Conservation (phyloP, 768 basidiomycete species). For the Termitomyces sp. region DNA sequence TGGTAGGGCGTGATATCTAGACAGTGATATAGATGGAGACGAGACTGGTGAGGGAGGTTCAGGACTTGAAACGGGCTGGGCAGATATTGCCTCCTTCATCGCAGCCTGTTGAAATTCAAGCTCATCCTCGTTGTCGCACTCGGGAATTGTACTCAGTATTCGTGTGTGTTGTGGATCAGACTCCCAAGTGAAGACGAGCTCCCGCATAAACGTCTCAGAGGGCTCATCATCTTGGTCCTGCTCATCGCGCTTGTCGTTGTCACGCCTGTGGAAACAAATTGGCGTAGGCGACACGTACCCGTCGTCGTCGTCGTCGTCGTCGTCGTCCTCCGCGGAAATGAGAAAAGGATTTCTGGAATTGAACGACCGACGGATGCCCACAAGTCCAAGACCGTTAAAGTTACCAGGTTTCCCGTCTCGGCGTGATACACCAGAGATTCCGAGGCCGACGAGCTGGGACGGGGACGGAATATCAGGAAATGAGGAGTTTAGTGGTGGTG, state of each 20-base stretch:
- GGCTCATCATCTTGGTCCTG: background rate
- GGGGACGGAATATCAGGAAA: background rate
- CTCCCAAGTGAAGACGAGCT: constrained; percentile 12
- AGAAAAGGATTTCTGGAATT: background rate
- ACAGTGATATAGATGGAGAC: background rate
- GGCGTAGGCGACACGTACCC: constrained; percentile 10
- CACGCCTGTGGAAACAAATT: background rate
- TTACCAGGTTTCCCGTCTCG: constrained; percentile 7
- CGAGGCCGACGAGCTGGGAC: constrained; percentile 8
- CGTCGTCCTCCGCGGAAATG: background rate
- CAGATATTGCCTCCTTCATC: background rate
- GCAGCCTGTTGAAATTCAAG: background rate
- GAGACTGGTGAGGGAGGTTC: background rate
- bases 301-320: constrained; percentile 8
- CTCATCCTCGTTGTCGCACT: constrained; percentile 11
- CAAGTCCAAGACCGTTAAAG: constrained; percentile 13
- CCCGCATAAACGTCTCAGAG: constrained; percentile 10
- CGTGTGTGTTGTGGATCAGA: constrained; percentile 3
- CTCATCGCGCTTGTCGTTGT: background rate
- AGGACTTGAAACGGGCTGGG: background rate
- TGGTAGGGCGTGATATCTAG: background rate
- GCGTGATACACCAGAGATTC: constrained; percentile 11
- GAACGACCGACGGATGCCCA: constrained; percentile 11
- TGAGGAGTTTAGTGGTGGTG: background rate
- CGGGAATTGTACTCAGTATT: constrained; percentile 6